Evolutionary conservation across 208 protist species (phyloP).

Genomic region (Trypanosoma caninum): DNA sequence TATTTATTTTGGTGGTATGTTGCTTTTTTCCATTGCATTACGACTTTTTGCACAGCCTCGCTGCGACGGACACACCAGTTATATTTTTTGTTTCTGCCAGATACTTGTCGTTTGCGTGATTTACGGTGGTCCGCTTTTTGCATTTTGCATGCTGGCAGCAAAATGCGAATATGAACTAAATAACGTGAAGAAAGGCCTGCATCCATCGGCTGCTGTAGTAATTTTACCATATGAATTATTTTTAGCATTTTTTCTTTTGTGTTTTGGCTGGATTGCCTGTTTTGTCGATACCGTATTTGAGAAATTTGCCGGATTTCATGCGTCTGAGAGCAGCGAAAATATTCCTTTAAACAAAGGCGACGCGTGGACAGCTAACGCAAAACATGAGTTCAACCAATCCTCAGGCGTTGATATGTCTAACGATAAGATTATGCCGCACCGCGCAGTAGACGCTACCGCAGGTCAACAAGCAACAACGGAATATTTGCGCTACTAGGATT

Average conservation of each 20-base stretch:
- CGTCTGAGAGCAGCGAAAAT: too few species aligned
- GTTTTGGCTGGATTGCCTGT: constrained; percentile 25
- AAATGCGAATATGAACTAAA: constrained; percentile 54
- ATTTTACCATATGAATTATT: constrained; percentile 42
- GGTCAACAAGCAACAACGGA: too few species aligned
- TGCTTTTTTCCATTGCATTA: constrained; percentile 6
- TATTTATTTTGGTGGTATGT: constrained; percentile 19
- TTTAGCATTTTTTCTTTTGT: constrained; percentile 21
- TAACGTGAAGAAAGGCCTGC: constrained; percentile 2
- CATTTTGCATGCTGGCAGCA: constrained; percentile 46
- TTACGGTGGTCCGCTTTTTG: constrained; percentile 39
- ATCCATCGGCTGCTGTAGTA: constrained; percentile 37
- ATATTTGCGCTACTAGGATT: too few species aligned
- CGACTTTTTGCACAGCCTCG: neutral
- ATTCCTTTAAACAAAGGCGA: too few species aligned
- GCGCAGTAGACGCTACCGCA: too few species aligned
- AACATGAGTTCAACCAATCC: too few species aligned
- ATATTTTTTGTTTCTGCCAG: constrained; percentile 11
- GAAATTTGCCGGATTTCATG: too few species aligned
- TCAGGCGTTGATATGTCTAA: too few species aligned
- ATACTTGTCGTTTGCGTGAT: constrained; percentile 14
- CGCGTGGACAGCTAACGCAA: too few species aligned
- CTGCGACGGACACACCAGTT: neutral
- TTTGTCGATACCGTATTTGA: neutral
- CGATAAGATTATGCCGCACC: too few species aligned